Percentiles rank a stretch among this genome's conserved stretches.
These are phyloP conservation scores for Aspergillus sp. DNA, from an alignment of 2,329 filamentous ascomycete species.

Conservation along the genomic window DNA sequence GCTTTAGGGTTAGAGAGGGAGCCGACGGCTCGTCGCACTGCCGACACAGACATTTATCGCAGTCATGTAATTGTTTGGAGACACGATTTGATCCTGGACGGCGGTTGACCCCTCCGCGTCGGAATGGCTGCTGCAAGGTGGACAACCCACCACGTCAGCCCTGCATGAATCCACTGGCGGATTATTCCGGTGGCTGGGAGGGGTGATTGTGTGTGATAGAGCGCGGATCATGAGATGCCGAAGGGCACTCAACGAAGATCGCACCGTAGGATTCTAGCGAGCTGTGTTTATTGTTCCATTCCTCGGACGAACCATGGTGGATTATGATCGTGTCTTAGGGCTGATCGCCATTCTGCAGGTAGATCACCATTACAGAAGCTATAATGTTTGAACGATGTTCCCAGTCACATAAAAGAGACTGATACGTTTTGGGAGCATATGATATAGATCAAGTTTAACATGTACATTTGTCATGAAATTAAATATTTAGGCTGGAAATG, in stretches of 20 bases:
- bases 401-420: no score
- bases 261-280: not conserved
- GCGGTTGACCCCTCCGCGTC: conserved; percentile 7
- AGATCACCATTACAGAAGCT: no score
- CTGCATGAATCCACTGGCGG: conserved; percentile 8
- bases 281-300: not conserved
- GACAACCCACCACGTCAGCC: conserved; percentile 19
- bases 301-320: not conserved
- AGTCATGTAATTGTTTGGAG: not conserved
- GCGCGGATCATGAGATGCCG: no score
- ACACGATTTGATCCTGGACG: no score
- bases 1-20: conserved; percentile 9
- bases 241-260: not conserved
- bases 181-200: conserved; percentile 11
- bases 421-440: no score
- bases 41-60: conserved; percentile 17
- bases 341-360: not conserved
- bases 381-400: no score
- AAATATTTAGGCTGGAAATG: no score
- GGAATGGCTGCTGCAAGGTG: conserved; percentile 3
- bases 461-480: no score
- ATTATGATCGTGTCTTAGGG: not conserved
- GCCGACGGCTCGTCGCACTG: conserved; percentile 15
- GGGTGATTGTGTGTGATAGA: not conserved
- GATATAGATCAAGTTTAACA: no score